Base-by-base conservation (phyloP, 2,329 filamentous ascomycete genomes). In the Cordyceps militaris region DNA sequence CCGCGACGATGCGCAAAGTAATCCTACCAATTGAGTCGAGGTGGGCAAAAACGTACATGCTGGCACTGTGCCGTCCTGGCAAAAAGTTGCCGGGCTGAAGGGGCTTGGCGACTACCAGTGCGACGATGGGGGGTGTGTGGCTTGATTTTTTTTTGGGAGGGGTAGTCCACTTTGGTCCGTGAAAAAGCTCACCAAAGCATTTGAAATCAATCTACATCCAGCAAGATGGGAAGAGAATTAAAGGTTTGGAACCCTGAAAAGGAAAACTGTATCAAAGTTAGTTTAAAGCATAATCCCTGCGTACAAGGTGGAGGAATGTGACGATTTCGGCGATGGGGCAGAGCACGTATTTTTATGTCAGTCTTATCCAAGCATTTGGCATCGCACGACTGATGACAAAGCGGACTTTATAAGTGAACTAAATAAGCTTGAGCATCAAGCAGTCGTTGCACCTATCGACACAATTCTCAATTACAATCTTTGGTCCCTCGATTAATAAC, bases 141-240 rank as follows among this genome's bases (percentile, higher is more conserved):
- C 53, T 56, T 48, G 34, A 11, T 16, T 38, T 10, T 38, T 10
- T 19, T 38, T 38, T 13, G 34, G 34, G 38, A 42, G 8, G 21
- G n/a, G n/a, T 3, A 24, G 19, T 43, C 54, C 46, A 56, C 54
- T 34, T 56, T 19, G 34, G 28, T 10, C 40, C 38, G 13, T 47
- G 13, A 19, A 19, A 30, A n/a, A 26, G 51, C 53, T 48, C 44
- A 50, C 46, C 9, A 32, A 56, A 50, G 46, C 54, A 56, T 56
- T 56, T 56, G 44, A 49, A 56, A 56, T 56, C 54, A 56, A 47
- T 34, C 53, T 32, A 56, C 43, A 38, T 34, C 5, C 26, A 32
- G 11, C 40, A 34, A 7, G 13, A 38, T 16, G 14, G 34, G 14
- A 28, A 52, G 23, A 52, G 2, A 43, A 23, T 32, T 30, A 52